phyloP scores from a whole-genome alignment of 83 land plant species.

The Picea engelmannii region DNA sequence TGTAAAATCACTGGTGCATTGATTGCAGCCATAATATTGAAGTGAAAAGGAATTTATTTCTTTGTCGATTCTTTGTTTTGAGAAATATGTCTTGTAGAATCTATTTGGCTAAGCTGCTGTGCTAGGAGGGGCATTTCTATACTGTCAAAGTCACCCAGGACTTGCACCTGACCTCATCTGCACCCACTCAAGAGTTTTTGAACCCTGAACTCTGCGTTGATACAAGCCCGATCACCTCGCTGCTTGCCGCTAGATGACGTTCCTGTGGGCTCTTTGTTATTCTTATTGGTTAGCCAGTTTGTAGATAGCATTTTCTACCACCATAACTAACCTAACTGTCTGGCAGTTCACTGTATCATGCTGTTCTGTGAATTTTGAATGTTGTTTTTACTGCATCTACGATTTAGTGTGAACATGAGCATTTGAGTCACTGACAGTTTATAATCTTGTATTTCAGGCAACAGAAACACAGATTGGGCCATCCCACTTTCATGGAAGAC shows the following conservation, averaged over 20 bases:
- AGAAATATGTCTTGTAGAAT: too few species aligned
- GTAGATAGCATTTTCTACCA: neutral
- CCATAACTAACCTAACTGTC: neutral
- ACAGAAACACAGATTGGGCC: slow-evolving; percentile 42
- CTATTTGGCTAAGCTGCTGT: too few species aligned
- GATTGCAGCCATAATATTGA: neutral
- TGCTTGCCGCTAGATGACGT: too few species aligned
- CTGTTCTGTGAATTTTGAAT: neutral
- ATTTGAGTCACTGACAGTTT: neutral
- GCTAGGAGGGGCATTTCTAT: too few species aligned
- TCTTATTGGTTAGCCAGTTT: neutral
- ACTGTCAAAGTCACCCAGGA: too few species aligned
- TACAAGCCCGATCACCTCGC: too few species aligned
- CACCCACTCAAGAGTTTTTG: too few species aligned
- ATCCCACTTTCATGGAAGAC: slow-evolving; percentile 76
- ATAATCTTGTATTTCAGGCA: slow-evolving; percentile 33
- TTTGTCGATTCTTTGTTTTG: too few species aligned
- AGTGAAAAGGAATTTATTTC: neutral
- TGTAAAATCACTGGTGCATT: neutral
- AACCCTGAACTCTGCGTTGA: too few species aligned
- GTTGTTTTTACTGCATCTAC: neutral
- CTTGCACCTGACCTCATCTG: too few species aligned
- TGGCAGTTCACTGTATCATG: neutral
- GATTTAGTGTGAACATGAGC: neutral
- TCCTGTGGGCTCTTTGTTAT: too few species aligned